Evolutionary conservation across 2,329 filamentous ascomycete genomes (phyloP), one percentile per base, ranked within the genome.

Genomic region (Aaosphaeria pasadenensis): DNA sequence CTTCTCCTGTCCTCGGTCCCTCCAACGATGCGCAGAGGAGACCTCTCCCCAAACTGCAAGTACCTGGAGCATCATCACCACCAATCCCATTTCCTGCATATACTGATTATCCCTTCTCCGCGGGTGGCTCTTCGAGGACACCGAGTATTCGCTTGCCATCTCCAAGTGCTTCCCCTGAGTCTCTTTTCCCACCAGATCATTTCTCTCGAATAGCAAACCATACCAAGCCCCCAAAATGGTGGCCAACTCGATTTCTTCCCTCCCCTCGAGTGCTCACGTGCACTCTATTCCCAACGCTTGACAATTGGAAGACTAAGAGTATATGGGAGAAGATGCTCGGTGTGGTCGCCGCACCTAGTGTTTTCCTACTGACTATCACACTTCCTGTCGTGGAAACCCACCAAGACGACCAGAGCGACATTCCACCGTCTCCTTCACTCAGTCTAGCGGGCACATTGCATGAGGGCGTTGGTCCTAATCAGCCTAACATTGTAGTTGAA

Each of bases 331-430:
- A 88, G 62, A 73, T 91, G 40, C 74, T 96, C 42, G 92, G 90
- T 39, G 60, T 94, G 7, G 79, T 95, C 35, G 91, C 91, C 6
- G 86, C 90, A n/a, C 89, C 91, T 1, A 95, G 88, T 58, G 90
- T 99, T 35, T 89, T 99, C 53, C 73, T 97, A 2, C 77, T 99
- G 4, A 92, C 92, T 1, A 84, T 94, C 42, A 99, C 94, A 0
- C 71, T 99, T 4, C 94, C 95, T 0, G 91, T 99, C 1, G 89
- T 96, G 5, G 92, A 97, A 60, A 81, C 82, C 1, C 78, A 82
- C 17, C 77, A 71, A 33, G 65, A 79, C 6, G 80, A 83, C 9
- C 71, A 75, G 3, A 67, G 66, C 1, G 75, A 78, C 4, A 67
- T 72, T 6, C 63, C 54, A 13, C 46, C 60, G 7, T 57, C 67